Percentiles rank a stretch among this genome's conserved stretches.
phyloP scores from a whole-genome alignment of 306 rosid species.

The Gillenia trifoliata region DNA sequence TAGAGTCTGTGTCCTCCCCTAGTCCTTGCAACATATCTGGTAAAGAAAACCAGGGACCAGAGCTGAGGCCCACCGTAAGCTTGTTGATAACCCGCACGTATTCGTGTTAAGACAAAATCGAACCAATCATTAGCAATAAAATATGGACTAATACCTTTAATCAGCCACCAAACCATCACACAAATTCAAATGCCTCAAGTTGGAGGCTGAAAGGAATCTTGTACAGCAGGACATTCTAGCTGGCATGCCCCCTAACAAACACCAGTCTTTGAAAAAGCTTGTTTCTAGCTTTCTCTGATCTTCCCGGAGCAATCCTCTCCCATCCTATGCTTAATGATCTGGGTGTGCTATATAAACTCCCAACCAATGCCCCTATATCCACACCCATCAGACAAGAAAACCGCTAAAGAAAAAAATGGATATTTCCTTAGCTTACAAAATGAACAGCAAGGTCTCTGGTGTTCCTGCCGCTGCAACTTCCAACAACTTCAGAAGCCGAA shows the following conservation, averaged over 20 bases:
- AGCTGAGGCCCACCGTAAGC: conserved; percentile 16
- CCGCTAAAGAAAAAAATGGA: neutral
- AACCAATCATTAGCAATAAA: conserved; percentile 1
- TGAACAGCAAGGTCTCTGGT: conserved; percentile 38
- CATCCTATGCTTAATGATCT: no score
- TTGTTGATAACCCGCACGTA: conserved; percentile 40
- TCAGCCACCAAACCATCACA: conserved; percentile 11
- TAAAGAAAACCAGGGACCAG: conserved; percentile 28
- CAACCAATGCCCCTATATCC: neutral
- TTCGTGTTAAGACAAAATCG: conserved; percentile 17
- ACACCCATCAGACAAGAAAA: neutral
- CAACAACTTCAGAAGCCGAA: conserved; percentile 9
- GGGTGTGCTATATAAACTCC: neutral
- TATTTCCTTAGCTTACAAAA: conserved; percentile 7
- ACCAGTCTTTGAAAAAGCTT: neutral
- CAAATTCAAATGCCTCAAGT: conserved; percentile 29
- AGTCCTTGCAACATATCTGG: neutral
- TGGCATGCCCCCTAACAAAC: conserved; percentile 56
- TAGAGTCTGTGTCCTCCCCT: neutral
- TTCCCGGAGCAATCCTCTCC: neutral
- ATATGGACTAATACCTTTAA: neutral
- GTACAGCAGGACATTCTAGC: conserved; percentile 22
- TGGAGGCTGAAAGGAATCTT: conserved; percentile 44
- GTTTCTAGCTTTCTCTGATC: conserved; percentile 14
- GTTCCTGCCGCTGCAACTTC: conserved; percentile 20